Conservation (phyloP, 2,329 filamentous ascomycete genomes). For the Fusarium sp. region DNA sequence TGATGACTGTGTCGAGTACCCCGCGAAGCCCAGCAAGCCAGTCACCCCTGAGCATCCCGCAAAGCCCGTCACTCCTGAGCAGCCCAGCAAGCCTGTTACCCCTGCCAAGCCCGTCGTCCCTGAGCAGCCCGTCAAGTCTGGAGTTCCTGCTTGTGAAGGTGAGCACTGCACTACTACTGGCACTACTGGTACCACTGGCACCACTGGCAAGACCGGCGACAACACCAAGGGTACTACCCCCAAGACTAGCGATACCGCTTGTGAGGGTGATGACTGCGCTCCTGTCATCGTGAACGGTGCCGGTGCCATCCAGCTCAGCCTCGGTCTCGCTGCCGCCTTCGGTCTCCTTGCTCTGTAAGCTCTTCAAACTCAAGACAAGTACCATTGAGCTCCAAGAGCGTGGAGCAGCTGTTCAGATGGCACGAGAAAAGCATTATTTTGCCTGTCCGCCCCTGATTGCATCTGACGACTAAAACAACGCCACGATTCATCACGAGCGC, state of each 20-base stretch:
- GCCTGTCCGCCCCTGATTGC: slow-evolving; percentile 5
- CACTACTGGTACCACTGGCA: too few relatives aligned
- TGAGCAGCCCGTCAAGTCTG: slow-evolving; percentile 10
- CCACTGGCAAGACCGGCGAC: too few relatives aligned
- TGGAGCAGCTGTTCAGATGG: neutral
- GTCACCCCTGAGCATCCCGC: neutral
- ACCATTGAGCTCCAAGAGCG: neutral
- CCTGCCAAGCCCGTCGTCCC: neutral
- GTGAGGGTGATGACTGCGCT: slow-evolving; percentile 18
- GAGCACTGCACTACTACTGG: neutral
- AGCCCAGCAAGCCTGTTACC: neutral
- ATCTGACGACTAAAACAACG: neutral
- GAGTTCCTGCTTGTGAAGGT: neutral
- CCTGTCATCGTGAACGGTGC: slow-evolving; percentile 43
- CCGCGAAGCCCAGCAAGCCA: slow-evolving; percentile 9
- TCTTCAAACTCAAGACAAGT: slow-evolving; percentile 1
- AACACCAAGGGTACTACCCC: neutral
- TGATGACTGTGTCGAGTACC: neutral
- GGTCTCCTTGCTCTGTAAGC: slow-evolving; percentile 46
- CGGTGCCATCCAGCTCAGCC: slow-evolving; percentile 44
- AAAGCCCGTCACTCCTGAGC: neutral
- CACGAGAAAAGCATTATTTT: slow-evolving; percentile 5
- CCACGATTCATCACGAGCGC: slow-evolving; percentile 27
- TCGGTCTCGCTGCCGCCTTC: slow-evolving; percentile 39
- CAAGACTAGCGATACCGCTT: neutral